Conservation (phyloP, 352 stramenopile genomes). For the Pythium brassicae region DNA sequence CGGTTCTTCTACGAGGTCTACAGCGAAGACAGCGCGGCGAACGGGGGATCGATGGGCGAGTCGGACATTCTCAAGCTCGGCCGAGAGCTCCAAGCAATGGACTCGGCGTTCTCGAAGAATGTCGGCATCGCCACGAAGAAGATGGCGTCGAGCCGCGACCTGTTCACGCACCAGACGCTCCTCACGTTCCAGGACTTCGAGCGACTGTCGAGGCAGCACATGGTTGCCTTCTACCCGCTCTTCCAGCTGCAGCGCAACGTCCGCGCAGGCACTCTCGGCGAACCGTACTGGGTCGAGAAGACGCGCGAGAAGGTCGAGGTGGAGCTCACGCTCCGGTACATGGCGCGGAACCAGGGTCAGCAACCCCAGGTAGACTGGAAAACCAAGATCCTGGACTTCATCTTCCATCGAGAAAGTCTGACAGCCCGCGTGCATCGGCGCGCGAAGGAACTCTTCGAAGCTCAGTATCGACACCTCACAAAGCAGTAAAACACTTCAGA, state of each 20-base stretch:
- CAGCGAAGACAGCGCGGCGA: constrained; percentile 18
- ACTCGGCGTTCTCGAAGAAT: constrained; percentile 39
- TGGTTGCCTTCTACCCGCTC: constrained; percentile 48
- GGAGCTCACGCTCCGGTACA: constrained; percentile 28
- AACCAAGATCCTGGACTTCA: constrained; percentile 21
- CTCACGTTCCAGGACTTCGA: constrained; percentile 54
- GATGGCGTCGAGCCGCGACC: constrained; percentile 20
- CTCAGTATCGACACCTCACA: constrained; percentile 6
- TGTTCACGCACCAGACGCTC: constrained; percentile 15
- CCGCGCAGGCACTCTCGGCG: constrained; percentile 24
- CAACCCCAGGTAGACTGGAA: constrained; percentile 32
- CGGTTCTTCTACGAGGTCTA: constrained; percentile 61
- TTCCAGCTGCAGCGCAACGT: constrained; percentile 47
- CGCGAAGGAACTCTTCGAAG: constrained; percentile 35
- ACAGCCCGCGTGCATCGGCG: constrained; percentile 23
- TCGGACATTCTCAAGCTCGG: constrained; percentile 34
- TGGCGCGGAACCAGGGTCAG: constrained; percentile 30
- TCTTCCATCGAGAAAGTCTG: constrained; percentile 27
- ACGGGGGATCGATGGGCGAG: constrained; percentile 20
- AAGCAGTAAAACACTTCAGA: not conserved
- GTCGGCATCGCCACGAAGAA: constrained; percentile 37
- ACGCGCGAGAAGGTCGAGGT: constrained; percentile 37
- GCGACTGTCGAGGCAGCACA: constrained; percentile 38
- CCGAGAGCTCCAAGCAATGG: constrained; percentile 35
- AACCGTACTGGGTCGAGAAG: constrained; percentile 51